Percentiles rank a stretch among this genome's conserved stretches.
These are phyloP conservation scores for Penicillium janthinellum DNA, from an alignment of 2,329 filamentous ascomycete genomes.

Conservation along the genomic window DNA sequence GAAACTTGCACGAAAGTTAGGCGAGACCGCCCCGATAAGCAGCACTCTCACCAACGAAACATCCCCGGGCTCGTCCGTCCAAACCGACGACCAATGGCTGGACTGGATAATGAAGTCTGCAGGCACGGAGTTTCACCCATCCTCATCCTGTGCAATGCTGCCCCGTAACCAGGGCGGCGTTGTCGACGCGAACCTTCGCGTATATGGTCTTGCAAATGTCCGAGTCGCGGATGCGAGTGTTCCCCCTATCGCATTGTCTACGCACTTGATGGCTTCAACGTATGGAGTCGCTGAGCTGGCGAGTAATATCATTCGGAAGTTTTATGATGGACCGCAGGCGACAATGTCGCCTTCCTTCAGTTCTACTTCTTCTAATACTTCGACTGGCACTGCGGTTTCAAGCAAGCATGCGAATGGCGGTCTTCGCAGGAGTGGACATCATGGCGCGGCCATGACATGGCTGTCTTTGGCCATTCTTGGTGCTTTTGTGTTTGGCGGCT, in stretches of 20 bases:
- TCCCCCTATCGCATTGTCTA: slow-evolving; percentile 32
- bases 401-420: not conserved
- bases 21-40: slow-evolving; percentile 25
- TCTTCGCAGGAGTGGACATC: not conserved
- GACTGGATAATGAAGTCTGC: slow-evolving; percentile 23
- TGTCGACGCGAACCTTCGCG: slow-evolving; percentile 31
- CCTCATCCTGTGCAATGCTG: slow-evolving; percentile 32
- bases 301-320: slow-evolving; percentile 30
- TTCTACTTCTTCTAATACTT: not conserved
- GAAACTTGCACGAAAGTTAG: slow-evolving; percentile 29
- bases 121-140: slow-evolving; percentile 31
- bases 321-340: slow-evolving; percentile 7
- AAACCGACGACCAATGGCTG: slow-evolving; percentile 29
- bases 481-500: not conserved
- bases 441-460: not conserved
- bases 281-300: slow-evolving; percentile 39
- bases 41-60: slow-evolving; percentile 26
- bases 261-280: slow-evolving; percentile 39
- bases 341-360: not conserved
- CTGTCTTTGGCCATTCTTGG: not conserved
- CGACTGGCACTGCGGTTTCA: not conserved
- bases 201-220: slow-evolving; percentile 35
- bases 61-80: slow-evolving; percentile 22
- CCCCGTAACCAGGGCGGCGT: slow-evolving; percentile 30
- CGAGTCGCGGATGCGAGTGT: slow-evolving; percentile 35